Percentiles rank a stretch among this genome's conserved stretches.
Conservation (phyloP, 305 asterid species). For the Fraxinus albicans region DNA sequence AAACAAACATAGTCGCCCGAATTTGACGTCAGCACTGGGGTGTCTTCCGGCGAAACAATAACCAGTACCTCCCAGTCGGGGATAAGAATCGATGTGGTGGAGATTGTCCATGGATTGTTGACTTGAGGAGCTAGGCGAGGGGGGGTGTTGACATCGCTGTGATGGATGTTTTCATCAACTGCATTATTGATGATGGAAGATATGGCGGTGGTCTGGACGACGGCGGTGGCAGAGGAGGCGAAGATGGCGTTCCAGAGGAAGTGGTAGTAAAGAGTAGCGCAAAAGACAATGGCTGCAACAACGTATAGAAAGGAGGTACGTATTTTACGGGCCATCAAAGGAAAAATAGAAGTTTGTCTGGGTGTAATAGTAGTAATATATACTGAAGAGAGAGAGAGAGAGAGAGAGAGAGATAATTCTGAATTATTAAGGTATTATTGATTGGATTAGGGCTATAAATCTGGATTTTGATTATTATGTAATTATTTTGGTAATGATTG, state of each 20-base stretch:
- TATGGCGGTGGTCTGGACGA: conserved; percentile 14
- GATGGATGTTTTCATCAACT: conserved; percentile 4
- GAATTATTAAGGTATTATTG: neutral
- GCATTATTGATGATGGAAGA: conserved; percentile 1
- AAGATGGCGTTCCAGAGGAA: conserved; percentile 41
- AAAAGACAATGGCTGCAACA: conserved; percentile 44
- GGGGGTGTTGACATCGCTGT: neutral
- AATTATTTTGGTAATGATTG: neutral
- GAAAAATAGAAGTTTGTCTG: neutral
- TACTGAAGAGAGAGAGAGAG: neutral
- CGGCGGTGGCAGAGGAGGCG: conserved; percentile 23
- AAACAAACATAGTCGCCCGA: conserved; percentile 34
- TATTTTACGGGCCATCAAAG: conserved; percentile 56
- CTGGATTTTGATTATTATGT: neutral
- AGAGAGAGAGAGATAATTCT: neutral
- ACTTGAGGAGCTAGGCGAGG: neutral
- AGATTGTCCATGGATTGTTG: neutral
- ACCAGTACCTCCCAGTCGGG: conserved; percentile 83
- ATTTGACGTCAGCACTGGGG: conserved; percentile 11
- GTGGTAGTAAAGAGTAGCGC: conserved; percentile 52
- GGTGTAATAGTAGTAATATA: neutral
- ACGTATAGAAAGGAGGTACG: conserved; percentile 51
- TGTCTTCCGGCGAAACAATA: conserved; percentile 39
- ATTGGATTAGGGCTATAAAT: neutral
- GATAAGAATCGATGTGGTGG: conserved; percentile 53